phyloP scores from a whole-genome alignment of 768 basidiomycete genomes.

The Leucocoprinus sp. region DNA sequence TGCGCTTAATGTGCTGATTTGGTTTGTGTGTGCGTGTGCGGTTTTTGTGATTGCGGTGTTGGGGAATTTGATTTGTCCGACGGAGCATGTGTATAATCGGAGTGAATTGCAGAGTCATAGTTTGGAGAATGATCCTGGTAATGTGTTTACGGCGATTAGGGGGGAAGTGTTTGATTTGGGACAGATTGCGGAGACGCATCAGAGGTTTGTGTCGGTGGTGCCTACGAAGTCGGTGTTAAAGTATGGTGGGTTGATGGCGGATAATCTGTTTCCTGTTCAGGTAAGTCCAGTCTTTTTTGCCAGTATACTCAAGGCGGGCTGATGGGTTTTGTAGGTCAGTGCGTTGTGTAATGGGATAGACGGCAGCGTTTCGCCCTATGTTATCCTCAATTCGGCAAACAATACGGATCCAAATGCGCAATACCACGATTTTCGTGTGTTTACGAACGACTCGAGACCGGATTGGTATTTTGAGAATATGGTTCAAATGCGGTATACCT shows the following conservation, averaged over 20 bases:
- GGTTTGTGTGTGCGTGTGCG: slow-evolving; percentile 84
- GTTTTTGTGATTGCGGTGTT: slow-evolving; percentile 91
- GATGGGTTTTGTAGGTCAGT: slow-evolving; percentile 49
- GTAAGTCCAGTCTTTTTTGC: slow-evolving; percentile 30
- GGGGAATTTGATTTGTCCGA: slow-evolving; percentile 87
- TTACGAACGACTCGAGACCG: slow-evolving; percentile 81
- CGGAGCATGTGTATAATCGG: slow-evolving; percentile 81
- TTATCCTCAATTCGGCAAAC: slow-evolving; percentile 71
- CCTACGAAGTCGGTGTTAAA: slow-evolving; percentile 65
- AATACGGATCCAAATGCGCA: slow-evolving; percentile 63
- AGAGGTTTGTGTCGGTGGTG: slow-evolving; percentile 62
- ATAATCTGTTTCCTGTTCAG: slow-evolving; percentile 90
- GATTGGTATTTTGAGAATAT: slow-evolving; percentile 98
- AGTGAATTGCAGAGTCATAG: slow-evolving; percentile 72
- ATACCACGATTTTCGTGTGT: slow-evolving; percentile 95
- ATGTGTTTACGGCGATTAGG: slow-evolving; percentile 75
- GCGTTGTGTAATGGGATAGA: slow-evolving; percentile 85
- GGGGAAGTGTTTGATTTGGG: slow-evolving; percentile 94
- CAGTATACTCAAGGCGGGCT: slow-evolving; percentile 1
- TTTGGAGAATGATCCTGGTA: slow-evolving; percentile 52
- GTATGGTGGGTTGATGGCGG: slow-evolving; percentile 74
- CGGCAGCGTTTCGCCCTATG: slow-evolving; percentile 78
- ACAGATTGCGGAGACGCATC: slow-evolving; percentile 55
- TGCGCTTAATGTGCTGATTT: slow-evolving; percentile 90
- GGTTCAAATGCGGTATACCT: slow-evolving; percentile 86